These are phyloP conservation scores for Komagataella kurtzmanii DNA, from an alignment of 805 yeast species.

Conservation along the genomic window DNA sequence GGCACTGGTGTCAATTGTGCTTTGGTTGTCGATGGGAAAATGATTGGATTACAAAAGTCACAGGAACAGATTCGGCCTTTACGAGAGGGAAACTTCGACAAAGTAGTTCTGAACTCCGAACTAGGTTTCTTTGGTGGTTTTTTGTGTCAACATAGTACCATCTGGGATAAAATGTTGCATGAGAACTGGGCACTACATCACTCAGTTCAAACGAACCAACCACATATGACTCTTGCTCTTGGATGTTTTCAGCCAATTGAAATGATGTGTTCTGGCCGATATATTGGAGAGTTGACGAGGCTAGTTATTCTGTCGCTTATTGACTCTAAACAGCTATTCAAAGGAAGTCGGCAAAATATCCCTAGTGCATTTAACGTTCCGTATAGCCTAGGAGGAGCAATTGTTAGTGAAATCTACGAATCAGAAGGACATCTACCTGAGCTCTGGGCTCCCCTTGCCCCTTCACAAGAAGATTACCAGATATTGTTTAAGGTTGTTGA, in stretches of 20 bases:
- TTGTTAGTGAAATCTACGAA: slow-evolving; percentile 25
- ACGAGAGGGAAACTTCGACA: slow-evolving; percentile 3
- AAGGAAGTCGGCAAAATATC: not conserved
- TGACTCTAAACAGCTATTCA: slow-evolving; percentile 7
- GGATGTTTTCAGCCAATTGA: slow-evolving; percentile 42
- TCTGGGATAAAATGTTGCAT: slow-evolving; percentile 26
- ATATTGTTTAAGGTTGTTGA: slow-evolving; percentile 19
- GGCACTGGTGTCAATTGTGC: slow-evolving; percentile 61
- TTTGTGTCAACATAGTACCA: slow-evolving; percentile 19
- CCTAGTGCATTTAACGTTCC: slow-evolving; percentile 2
- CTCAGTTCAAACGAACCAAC: slow-evolving; percentile 3
- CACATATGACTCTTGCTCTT: slow-evolving; percentile 13
- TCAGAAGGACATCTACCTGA: not conserved
- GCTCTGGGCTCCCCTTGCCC: not conserved
- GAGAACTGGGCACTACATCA: slow-evolving; percentile 11
- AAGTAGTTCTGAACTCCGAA: slow-evolving; percentile 32
- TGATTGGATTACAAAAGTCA: not conserved
- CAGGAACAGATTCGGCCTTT: not conserved
- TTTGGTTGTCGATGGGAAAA: slow-evolving; percentile 16
- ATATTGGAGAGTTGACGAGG: slow-evolving; percentile 39
- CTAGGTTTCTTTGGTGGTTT: slow-evolving; percentile 38
- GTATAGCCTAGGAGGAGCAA: slow-evolving; percentile 26
- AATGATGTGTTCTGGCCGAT: slow-evolving; percentile 39
- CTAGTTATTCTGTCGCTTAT: slow-evolving; percentile 24
- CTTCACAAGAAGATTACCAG: slow-evolving; percentile 12